Evolutionary conservation across 768 basidiomycete species (phyloP).

Genomic region (Neoboletus magnificus): DNA sequence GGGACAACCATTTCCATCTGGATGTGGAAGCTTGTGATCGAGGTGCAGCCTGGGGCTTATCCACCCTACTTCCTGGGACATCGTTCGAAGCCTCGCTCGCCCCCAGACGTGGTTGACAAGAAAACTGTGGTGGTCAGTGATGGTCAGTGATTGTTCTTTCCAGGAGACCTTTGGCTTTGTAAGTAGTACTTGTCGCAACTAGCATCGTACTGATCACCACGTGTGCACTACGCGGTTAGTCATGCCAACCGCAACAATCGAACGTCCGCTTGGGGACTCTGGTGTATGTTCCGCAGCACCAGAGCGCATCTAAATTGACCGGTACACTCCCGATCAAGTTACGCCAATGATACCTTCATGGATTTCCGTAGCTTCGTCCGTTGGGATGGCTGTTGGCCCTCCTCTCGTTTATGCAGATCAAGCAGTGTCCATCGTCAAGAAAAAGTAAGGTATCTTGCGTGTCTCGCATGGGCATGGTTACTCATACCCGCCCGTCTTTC

Average conservation of each 20-base stretch:
- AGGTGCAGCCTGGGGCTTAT: no score
- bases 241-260: neutral
- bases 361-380: conserved; percentile 65
- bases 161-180: neutral
- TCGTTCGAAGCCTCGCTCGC: conserved; percentile 8
- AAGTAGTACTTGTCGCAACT: neutral
- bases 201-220: neutral
- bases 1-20: conserved; percentile 9
- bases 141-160: neutral
- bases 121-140: neutral
- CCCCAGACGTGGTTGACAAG: neutral
- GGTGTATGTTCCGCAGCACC: conserved; percentile 1
- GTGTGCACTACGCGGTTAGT: conserved; percentile 13
- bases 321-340: neutral
- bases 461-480: neutral
- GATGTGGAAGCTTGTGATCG: conserved; percentile 19
- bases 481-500: conserved; percentile 5
- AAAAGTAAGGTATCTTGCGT: conserved; percentile 46
- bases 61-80: conserved; percentile 5
- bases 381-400: conserved; percentile 83
- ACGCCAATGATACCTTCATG: conserved; percentile 47
- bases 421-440: conserved; percentile 73
- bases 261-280: neutral
- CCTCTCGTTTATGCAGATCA: conserved; percentile 85
- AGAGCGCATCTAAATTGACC: neutral